Conservation (phyloP, 306 rosid species). For the Bauhinia variegata region DNA sequence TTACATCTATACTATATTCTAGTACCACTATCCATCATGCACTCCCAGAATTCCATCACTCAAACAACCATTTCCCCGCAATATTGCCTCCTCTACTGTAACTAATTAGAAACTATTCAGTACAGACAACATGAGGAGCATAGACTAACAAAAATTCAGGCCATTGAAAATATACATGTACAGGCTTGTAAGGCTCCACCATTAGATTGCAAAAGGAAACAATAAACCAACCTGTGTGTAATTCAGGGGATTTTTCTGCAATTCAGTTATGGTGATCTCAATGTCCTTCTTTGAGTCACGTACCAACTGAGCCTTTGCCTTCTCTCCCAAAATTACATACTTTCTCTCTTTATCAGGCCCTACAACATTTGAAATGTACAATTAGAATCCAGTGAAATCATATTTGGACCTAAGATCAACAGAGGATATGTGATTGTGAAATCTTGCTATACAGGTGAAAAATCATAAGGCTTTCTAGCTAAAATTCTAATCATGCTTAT, state of each 20-base stretch:
- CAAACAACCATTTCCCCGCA: too few relatives aligned
- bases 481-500: background rate
- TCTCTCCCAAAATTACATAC: constrained; percentile 91
- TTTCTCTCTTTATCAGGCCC: constrained; percentile 86
- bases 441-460: background rate
- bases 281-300: constrained; percentile 91
- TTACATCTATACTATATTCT: too few relatives aligned
- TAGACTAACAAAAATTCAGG: too few relatives aligned
- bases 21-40: too few relatives aligned
- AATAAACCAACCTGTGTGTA: constrained; percentile 72
- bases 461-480: background rate
- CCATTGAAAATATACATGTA: too few relatives aligned
- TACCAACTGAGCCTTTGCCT: constrained; percentile 84
- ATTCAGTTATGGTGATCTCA: constrained; percentile 61
- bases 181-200: background rate
- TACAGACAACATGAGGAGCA: too few relatives aligned
- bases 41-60: too few relatives aligned
- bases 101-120: too few relatives aligned
- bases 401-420: background rate
- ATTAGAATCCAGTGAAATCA: background rate
- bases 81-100: too few relatives aligned
- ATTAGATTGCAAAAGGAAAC: background rate
- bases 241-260: constrained; percentile 91
- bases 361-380: constrained; percentile 24
- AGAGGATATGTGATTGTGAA: background rate